Evolutionary conservation across 345 rosid species (phyloP), one percentile per base, ranked within the genome.

Genomic region (Acer yangbiense): DNA sequence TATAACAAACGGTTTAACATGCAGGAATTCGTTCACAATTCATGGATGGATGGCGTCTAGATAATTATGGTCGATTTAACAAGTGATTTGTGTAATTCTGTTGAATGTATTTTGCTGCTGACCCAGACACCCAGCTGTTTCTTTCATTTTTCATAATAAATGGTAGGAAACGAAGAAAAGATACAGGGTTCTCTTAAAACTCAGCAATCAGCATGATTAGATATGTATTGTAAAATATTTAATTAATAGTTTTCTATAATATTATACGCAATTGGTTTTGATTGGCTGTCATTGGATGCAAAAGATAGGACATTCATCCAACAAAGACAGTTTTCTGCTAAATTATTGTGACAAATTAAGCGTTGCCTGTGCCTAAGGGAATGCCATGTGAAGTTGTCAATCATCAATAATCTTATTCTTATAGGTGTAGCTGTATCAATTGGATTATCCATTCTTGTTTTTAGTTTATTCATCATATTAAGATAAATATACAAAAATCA

Each of bases 11-110:
- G 17, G 48, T 52, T 41, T 55, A 57, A 52, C 60, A 55, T 68
- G 77, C 79, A 69, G 79, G 79, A 57, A 64, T 70, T 29, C 3
- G 18, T 18, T 77, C 60, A 48, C 70, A 52, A 57, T 55, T 25
- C 41, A 57, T 71, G 54, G 76, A 70, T 71, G 63, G 70, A 9
- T 74, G 29, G 16, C 6, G 14, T 16, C 13, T 50, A 13, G 21
- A 27, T 20, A 62, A 7, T 18, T 50, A 50, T 46, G 41, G 76
- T 39, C 27, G 32, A 63, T 23, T 23, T 23, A 23, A 23, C 25
- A 23, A 23, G 25, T 23, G 25, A 23, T 23, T 23, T 23, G 25
- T 23, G 63, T 58, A 58, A 58, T 58, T 58, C 63, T 58, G 23
- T 58, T 58, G 63, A 58, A n/a, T 58, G 9, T 58, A 20, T 58